phyloP scores from a whole-genome alignment of 2,329 filamentous ascomycete genomes.

The Coniochaeta sp. region DNA sequence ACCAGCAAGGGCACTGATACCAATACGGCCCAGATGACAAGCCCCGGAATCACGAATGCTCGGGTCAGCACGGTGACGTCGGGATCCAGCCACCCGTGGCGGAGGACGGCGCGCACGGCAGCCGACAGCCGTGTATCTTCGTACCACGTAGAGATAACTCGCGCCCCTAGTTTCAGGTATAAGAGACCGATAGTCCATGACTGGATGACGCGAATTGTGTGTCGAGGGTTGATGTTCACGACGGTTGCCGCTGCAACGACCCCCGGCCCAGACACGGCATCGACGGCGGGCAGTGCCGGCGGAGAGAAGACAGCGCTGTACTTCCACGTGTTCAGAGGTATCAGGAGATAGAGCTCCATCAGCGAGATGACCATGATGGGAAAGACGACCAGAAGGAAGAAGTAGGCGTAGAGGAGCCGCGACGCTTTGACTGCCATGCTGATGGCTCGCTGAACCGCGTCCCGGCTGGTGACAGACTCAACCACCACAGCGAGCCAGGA shows the following conservation, averaged over 20 bases:
- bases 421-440: slow-evolving; percentile 22
- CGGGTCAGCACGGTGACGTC: slow-evolving; percentile 74
- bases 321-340: slow-evolving; percentile 79
- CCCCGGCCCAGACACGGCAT: slow-evolving; percentile 3
- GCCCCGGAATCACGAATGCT: slow-evolving; percentile 73
- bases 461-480: slow-evolving; percentile 19
- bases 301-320: slow-evolving; percentile 22
- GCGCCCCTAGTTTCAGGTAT: slow-evolving; percentile 74
- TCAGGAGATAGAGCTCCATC: slow-evolving; percentile 80
- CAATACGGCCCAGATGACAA: slow-evolving; percentile 53
- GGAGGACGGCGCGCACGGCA: slow-evolving; percentile 67
- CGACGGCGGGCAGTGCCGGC: background rate
- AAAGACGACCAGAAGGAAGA: slow-evolving; percentile 67
- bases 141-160: slow-evolving; percentile 60
- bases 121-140: slow-evolving; percentile 64
- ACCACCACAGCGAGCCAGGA: slow-evolving; percentile 19
- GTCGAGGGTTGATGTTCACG: slow-evolving; percentile 31
- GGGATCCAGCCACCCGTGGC: slow-evolving; percentile 70
- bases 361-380: slow-evolving; percentile 73
- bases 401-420: slow-evolving; percentile 66
- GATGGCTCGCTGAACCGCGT: slow-evolving; percentile 21
- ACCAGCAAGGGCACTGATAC: slow-evolving; percentile 58
- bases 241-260: slow-evolving; percentile 16
- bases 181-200: slow-evolving; percentile 90
- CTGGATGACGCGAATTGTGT: slow-evolving; percentile 82